Evolutionary conservation across 768 basidiomycete genomes (phyloP).

Genomic region (Lactarius sanguifluus): DNA sequence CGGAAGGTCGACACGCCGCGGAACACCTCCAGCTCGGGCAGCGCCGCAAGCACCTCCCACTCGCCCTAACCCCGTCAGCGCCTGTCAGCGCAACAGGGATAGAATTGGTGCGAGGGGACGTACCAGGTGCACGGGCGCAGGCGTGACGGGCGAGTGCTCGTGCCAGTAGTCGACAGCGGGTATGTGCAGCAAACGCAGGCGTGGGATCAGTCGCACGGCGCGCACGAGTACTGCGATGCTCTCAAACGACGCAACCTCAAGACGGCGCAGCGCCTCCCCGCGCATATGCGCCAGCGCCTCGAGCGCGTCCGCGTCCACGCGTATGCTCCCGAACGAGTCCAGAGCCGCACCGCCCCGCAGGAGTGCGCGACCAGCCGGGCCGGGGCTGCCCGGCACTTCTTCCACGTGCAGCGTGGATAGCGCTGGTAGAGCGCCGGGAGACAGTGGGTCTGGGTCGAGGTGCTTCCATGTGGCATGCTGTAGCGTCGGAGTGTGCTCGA

Average conservation of each 20-base stretch:
- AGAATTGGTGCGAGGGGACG: background rate
- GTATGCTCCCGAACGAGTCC: background rate
- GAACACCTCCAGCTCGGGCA: slow-evolving; percentile 6
- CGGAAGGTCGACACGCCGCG: slow-evolving; percentile 3
- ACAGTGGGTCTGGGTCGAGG: background rate
- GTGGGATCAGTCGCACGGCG: background rate
- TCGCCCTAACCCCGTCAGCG: background rate
- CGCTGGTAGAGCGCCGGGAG: background rate
- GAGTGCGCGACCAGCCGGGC: background rate
- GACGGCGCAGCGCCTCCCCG: background rate
- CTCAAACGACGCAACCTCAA: slow-evolving; percentile 6
- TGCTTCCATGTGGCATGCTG: background rate
- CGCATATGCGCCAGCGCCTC: slow-evolving; percentile 1
- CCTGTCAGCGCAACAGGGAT: background rate
- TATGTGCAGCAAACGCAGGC: background rate
- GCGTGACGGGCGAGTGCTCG: slow-evolving; percentile 4
- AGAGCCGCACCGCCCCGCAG: background rate
- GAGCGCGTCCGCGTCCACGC: background rate
- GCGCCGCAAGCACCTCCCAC: background rate
- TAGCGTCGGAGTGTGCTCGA: too few relatives aligned
- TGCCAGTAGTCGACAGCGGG: slow-evolving; percentile 15
- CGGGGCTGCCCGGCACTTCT: background rate
- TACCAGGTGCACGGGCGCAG: background rate
- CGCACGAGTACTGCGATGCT: background rate
- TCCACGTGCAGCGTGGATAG: slow-evolving; percentile 29